Conservation (phyloP, 805 yeast genomes). For the Sugiyamaella qingdaonensis region DNA sequence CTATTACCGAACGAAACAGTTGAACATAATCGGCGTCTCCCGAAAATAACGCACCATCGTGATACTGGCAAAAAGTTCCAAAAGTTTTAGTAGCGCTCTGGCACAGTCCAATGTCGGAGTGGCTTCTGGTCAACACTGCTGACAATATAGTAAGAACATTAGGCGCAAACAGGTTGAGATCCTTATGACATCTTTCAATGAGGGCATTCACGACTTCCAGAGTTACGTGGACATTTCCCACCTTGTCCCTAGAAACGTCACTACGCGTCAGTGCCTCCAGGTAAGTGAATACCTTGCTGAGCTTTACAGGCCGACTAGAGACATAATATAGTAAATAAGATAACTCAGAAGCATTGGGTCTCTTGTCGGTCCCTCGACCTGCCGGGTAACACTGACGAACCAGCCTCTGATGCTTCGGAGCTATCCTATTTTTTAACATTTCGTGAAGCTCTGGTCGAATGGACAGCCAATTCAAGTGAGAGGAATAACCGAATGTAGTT, state of each 20-base stretch:
- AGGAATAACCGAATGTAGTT: too few relatives aligned
- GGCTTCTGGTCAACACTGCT: conserved; percentile 41
- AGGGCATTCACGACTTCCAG: conserved; percentile 64
- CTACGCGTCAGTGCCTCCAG: conserved; percentile 55
- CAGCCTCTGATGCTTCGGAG: conserved; percentile 83
- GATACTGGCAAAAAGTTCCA: conserved; percentile 41
- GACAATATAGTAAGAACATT: conserved; percentile 60
- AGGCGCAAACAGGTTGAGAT: conserved; percentile 75
- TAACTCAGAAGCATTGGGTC: conserved; percentile 88
- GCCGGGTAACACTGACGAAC: conserved; percentile 86
- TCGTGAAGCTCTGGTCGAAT: background rate
- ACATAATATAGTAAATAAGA: conserved; percentile 87
- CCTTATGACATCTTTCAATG: conserved; percentile 72
- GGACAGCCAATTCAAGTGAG: too few relatives aligned
- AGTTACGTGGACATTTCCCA: conserved; percentile 83
- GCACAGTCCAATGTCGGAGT: conserved; percentile 56
- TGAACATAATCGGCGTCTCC: conserved; percentile 60
- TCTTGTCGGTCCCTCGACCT: conserved; percentile 74
- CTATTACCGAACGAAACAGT: conserved; percentile 38
- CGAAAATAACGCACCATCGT: conserved; percentile 59
- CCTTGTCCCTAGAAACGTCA: conserved; percentile 57
- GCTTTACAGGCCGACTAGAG: conserved; percentile 79
- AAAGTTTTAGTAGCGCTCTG: conserved; percentile 36
- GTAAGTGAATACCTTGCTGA: conserved; percentile 78
- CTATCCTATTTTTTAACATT: conserved; percentile 12